Evolutionary conservation across 2,329 filamentous ascomycete genomes (phyloP), one percentile per base, ranked within the genome.

Genomic region (Paecilomyces niveus): DNA sequence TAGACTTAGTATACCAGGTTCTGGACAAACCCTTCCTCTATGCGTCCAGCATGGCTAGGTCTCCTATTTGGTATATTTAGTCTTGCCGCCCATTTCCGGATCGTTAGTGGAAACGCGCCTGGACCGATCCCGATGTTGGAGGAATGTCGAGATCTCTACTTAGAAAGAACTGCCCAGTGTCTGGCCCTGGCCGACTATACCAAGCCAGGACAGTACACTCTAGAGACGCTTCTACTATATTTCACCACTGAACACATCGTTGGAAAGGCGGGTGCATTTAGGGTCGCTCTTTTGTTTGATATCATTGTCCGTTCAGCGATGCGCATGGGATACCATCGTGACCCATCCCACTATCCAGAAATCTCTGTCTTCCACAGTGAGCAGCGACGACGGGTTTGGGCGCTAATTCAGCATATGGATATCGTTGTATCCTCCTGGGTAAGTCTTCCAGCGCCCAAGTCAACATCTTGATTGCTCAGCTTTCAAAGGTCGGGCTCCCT

Each of bases 261-360:
- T 22, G 15, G 39, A 74, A 72, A 70, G 21, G 60, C 50, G 60
- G 57, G 56, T 52, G 54, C 65, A 63, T 55, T 55, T 51, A 57
- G 57, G 7, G 18, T 50, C 31, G 69, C 67, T 63, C 54, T 72
- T 35, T 59, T 71, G 21, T 57, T 71, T 15, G 61, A 67, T 8
- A 65, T 67, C 35, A 59, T 67, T 54, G 56, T 72, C 33, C 64
- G 67, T 39, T 59, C 72, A 54, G 65, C 68, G 8, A 57, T 69
- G 54, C 70, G 72, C 8, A 76, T 76, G 73, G 76, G 75, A 5
- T 76, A 76, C 58, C 76, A 78, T 56, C 70, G 75, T 29, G 75
- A 78, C 15, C 70, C 72, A 5, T 65, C 68, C 2, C 66, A 70
- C 32, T 72, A 73, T 55, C 57, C 64, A 1, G 68, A 72, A n/a